phyloP scores from a whole-genome alignment of 805 yeast species.

The Myxozyma melibiosi region DNA sequence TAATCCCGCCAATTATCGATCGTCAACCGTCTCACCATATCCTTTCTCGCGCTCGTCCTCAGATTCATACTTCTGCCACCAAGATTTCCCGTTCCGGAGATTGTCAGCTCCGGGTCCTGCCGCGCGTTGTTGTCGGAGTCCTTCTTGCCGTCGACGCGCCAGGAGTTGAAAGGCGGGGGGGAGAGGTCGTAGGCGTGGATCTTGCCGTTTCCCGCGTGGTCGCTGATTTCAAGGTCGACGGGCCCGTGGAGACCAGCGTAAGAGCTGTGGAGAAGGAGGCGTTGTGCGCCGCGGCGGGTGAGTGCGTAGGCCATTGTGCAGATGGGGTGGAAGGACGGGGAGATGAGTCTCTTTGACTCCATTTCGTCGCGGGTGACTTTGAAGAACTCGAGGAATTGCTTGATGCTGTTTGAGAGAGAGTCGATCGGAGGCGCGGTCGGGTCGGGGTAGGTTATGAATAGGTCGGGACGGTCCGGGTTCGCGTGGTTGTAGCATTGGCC shows the following conservation, averaged over 20 bases:
- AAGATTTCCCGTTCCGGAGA: constrained; percentile 1
- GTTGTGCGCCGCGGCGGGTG: constrained; percentile 25
- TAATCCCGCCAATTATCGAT: constrained; percentile 16
- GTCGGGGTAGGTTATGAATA: constrained; percentile 6
- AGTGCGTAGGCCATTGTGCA: constrained; percentile 14
- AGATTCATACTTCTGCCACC: constrained; percentile 6
- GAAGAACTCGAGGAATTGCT: neutral
- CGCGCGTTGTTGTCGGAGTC: constrained; percentile 12
- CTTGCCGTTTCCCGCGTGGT: constrained; percentile 9
- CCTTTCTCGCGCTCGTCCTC: constrained; percentile 9
- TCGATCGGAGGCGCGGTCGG: neutral
- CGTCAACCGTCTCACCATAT: constrained; percentile 1
- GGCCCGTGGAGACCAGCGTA: constrained; percentile 17
- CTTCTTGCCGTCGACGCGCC: constrained; percentile 19
- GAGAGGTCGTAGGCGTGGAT: constrained; percentile 13
- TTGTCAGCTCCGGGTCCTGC: neutral
- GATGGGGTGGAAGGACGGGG: neutral
- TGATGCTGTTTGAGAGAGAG: neutral
- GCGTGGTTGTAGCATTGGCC: constrained; percentile 21
- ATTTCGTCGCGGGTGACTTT: neutral
- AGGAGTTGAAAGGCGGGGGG: constrained; percentile 18
- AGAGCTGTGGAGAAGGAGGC: constrained; percentile 14
- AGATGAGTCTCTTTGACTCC: neutral
- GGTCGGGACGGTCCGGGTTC: constrained; percentile 6
- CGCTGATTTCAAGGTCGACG: constrained; percentile 17